phyloP scores from a whole-genome alignment of 2,329 filamentous ascomycete genomes.

The Scedosporium apiospermum region DNA sequence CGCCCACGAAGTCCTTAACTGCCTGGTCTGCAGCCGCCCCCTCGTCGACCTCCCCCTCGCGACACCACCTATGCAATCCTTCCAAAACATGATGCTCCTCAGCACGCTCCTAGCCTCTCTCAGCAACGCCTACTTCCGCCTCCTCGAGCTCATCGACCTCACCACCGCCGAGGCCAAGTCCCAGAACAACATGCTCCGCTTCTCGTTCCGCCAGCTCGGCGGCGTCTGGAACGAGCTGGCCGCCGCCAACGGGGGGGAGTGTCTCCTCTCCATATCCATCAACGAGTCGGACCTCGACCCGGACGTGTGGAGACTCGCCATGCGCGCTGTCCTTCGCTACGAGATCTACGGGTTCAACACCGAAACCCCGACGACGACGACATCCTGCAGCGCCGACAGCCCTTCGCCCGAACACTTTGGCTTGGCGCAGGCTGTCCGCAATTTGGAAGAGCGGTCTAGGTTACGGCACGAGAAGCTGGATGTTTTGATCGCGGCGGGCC shows the following conservation, averaged over 20 bases:
- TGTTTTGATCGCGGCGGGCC: constrained; percentile 16
- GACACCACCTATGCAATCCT: constrained; percentile 34
- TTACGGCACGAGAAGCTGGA: constrained; percentile 41
- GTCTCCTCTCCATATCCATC: constrained; percentile 16
- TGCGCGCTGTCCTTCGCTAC: constrained; percentile 43
- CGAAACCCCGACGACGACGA: constrained; percentile 7
- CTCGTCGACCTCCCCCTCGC: constrained; percentile 22
- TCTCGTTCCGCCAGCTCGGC: constrained; percentile 36
- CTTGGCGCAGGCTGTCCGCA: constrained; percentile 42
- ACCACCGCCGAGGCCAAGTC: constrained; percentile 34
- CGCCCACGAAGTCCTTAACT: constrained; percentile 43
- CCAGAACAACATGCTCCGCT: constrained; percentile 30
- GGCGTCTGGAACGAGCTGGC: constrained; percentile 34
- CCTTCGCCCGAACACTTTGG: constrained; percentile 30
- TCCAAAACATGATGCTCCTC: constrained; percentile 51
- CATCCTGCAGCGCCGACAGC: neutral
- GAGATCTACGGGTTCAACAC: constrained; percentile 46
- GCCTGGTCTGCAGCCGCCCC: constrained; percentile 34
- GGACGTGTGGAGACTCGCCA: constrained; percentile 40
- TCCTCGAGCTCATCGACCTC: constrained; percentile 45
- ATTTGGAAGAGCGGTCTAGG: constrained; percentile 41
- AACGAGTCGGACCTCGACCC: constrained; percentile 39
- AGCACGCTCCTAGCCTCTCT: constrained; percentile 47
- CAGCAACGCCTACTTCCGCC: constrained; percentile 45
- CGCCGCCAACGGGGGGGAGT: constrained; percentile 16